Conservation (phyloP, 164 flowering plant species). For the Liriodendron chinense region DNA sequence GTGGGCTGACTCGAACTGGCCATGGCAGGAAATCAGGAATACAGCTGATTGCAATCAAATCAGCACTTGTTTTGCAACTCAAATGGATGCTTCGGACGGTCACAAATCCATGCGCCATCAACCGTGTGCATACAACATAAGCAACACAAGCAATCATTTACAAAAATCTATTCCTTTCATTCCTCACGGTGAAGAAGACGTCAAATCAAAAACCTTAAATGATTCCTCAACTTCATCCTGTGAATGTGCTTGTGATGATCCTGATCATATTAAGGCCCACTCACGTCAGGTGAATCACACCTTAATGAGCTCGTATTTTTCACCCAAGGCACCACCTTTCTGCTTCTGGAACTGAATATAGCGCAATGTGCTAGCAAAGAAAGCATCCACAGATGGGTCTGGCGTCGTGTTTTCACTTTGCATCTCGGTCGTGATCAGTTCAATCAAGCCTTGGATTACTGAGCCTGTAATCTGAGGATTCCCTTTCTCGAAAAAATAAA, state of each 20-base stretch:
- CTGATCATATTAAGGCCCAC: not conserved
- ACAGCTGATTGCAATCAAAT: not conserved
- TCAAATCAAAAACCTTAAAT: not conserved
- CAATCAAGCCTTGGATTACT: slow-evolving; percentile 70
- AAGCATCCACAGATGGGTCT: slow-evolving; percentile 75
- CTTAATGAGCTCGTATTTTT: slow-evolving; percentile 73
- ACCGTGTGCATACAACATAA: not conserved
- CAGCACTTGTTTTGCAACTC: not conserved
- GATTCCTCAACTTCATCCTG: not conserved
- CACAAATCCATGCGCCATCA: not conserved
- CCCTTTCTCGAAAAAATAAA: slow-evolving; percentile 91
- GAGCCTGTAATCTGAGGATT: slow-evolving; percentile 75
- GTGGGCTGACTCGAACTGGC: not conserved
- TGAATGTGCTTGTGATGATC: not conserved
- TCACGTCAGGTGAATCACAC: slow-evolving; percentile 27
- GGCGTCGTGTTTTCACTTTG: slow-evolving; percentile 60
- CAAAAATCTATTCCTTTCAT: slow-evolving; percentile 2
- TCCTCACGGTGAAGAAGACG: not conserved
- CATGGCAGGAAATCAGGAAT: not conserved
- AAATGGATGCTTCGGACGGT: not conserved
- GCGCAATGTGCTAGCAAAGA: slow-evolving; percentile 78
- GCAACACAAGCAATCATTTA: not conserved
- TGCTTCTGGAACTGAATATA: slow-evolving; percentile 91
- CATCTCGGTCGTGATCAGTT: slow-evolving; percentile 77
- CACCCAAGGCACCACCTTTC: slow-evolving; percentile 90